phyloP scores from a whole-genome alignment of 1,284 basidiomycete genomes.

The Mycena citricolor region DNA sequence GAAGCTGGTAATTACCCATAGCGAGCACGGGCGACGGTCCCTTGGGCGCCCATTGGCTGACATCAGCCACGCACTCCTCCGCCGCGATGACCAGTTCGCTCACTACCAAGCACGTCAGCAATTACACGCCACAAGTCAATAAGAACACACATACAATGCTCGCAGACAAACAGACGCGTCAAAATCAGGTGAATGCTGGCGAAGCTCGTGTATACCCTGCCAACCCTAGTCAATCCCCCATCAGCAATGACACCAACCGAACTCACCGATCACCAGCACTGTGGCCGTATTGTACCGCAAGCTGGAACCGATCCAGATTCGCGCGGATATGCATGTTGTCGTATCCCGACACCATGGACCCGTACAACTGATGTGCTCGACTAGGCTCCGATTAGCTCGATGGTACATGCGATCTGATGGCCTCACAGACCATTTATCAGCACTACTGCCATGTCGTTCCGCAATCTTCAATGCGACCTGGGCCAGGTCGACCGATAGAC shows the following conservation, averaged over 20 bases:
- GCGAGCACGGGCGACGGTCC: conserved; percentile 55
- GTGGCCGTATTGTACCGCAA: conserved; percentile 62
- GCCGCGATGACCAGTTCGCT: conserved; percentile 56
- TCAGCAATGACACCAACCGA: not conserved
- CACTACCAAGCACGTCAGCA: conserved; percentile 37
- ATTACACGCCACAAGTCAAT: conserved; percentile 3
- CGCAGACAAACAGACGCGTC: conserved; percentile 58
- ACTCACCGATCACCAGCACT: conserved; percentile 65
- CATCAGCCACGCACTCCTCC: conserved; percentile 64
- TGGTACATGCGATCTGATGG: conserved; percentile 12
- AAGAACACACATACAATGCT: conserved; percentile 50
- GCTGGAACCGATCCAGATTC: conserved; percentile 60
- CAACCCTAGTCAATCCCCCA: not conserved
- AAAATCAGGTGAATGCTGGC: conserved; percentile 53
- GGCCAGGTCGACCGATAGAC: conserved; percentile 66
- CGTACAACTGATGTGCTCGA: conserved; percentile 60
- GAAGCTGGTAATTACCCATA: too few relatives aligned
- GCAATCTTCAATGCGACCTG: conserved; percentile 64
- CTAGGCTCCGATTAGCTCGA: too few relatives aligned
- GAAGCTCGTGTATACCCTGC: conserved; percentile 62
- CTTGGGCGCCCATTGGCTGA: conserved; percentile 54
- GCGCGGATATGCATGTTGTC: conserved; percentile 62
- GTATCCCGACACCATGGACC: conserved; percentile 64
- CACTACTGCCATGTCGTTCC: conserved; percentile 57
- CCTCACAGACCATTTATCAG: conserved; percentile 57